phyloP scores from a whole-genome alignment of 1,284 basidiomycete species.

The Inonotus obliquus region DNA sequence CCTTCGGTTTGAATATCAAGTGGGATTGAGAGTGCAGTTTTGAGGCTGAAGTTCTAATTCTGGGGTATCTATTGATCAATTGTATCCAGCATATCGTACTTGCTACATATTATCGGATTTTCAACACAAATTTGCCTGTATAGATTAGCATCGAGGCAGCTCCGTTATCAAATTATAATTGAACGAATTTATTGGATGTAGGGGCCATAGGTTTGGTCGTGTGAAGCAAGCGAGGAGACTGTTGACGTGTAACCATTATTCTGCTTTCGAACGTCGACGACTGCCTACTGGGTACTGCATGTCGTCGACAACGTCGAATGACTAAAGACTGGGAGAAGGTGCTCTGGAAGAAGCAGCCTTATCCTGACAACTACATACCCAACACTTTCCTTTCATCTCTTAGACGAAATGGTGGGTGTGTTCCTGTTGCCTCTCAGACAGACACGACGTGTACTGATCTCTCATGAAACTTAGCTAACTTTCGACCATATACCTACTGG shows the following conservation, averaged over 20 bases:
- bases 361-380: constrained; percentile 85
- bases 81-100: background rate
- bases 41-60: background rate
- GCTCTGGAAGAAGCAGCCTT: constrained; percentile 79
- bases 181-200: background rate
- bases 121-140: too few relatives aligned
- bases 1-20: background rate
- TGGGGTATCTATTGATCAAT: background rate
- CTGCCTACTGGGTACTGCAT: background rate
- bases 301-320: constrained; percentile 21
- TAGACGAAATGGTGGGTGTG: constrained; percentile 65
- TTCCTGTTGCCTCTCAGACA: background rate
- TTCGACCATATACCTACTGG: constrained; percentile 71
- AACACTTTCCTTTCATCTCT: constrained; percentile 75
- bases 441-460: background rate
- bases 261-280: constrained; percentile 9
- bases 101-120: too few relatives aligned
- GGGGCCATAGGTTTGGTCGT: background rate
- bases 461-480: constrained; percentile 53
- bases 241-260: background rate
- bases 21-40: constrained; percentile 7
- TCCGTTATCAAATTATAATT: background rate
- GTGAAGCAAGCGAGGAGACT: background rate
- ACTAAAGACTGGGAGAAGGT: constrained; percentile 64
- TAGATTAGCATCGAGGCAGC: too few relatives aligned